Base-by-base conservation (phyloP, 2,329 filamentous ascomycete genomes). In the Chaetomiaceae sp. region DNA sequence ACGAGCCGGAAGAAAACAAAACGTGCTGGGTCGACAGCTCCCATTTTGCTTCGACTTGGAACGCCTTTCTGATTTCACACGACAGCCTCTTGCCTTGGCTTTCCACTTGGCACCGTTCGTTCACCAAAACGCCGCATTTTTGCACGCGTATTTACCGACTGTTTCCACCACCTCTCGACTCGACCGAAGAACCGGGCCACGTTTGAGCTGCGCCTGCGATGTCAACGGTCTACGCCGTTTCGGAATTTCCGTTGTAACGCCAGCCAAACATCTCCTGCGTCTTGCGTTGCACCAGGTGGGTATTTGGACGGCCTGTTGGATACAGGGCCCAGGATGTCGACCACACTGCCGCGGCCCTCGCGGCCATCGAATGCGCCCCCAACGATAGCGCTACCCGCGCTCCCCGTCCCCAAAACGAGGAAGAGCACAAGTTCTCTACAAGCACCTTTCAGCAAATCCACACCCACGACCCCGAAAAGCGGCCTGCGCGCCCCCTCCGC, bases 331-430 rank as follows among this genome's bases (percentile, higher is more conserved):
- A 54, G 33, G 52, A 79, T 79, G 74, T 65, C 78, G 46, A 81
- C 82, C 44, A 71, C 83, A 35, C 71, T 87, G 41, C 84, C 85
- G 44, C 76, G 81, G 63, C 76, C 81, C 20, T 76, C 83, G 15
- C 77, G 83, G 64, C 76, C 81, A 20, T 81, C 84, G 8, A 72
- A 82, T 57, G 84, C 81, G 48, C 84, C 88, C 39, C 85, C 88
- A 14, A 81, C 79, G 24, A 76, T 81, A 52, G 79, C 84, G 22
- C 71, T 93, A 19, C 87, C 88, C 35, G 82, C 86, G 35, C 70
- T 94, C 38, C 87, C 88, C 22, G 72, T 86, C 15, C 67, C 74
- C 37, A 93, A 88, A 66, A 81, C 83, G 32, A 78, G 86, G 52
- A 87, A 84, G 63, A 83, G 78, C 65, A 81, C 70, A 47, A 75